These are phyloP conservation scores for Apiospora hydei DNA, from an alignment of 2,329 filamentous ascomycete genomes.

Conservation along the genomic window DNA sequence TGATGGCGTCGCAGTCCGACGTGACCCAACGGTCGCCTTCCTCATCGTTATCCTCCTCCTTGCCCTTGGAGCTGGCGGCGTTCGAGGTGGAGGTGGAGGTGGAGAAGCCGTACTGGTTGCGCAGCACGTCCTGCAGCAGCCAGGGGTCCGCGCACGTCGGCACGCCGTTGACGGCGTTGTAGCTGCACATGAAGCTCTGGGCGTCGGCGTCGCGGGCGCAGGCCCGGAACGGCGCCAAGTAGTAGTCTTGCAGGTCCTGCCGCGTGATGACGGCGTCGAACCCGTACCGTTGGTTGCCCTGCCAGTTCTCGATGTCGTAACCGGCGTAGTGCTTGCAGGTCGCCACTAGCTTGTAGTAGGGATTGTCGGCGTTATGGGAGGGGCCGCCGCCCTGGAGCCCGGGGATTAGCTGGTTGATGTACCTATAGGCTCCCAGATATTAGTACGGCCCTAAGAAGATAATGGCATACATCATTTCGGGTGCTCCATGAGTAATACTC, in stretches of 20 bases:
- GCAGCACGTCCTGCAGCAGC: slow-evolving; percentile 67
- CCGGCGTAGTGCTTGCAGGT: slow-evolving; percentile 68
- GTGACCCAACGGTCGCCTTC: slow-evolving; percentile 66
- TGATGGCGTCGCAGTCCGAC: slow-evolving; percentile 68
- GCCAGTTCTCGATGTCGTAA: slow-evolving; percentile 61
- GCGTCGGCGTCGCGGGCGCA: slow-evolving; percentile 66
- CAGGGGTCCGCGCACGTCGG: slow-evolving; percentile 70
- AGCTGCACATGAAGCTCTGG: slow-evolving; percentile 67
- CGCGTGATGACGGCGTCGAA: slow-evolving; percentile 34
- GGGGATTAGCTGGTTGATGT: slow-evolving; percentile 59
- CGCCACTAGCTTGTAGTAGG: slow-evolving; percentile 46
- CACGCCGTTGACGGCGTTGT: slow-evolving; percentile 71
- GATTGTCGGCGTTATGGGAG: slow-evolving; percentile 4
- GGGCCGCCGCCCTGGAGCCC: slow-evolving; percentile 54
- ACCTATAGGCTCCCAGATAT: slow-evolving; percentile 45
- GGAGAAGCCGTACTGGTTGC: slow-evolving; percentile 71
- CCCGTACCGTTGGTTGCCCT: slow-evolving; percentile 37
- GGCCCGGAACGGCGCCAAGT: slow-evolving; percentile 69
- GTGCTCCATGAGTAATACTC: too few species aligned
- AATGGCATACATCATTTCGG: too few species aligned
- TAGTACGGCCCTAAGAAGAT: too few species aligned
- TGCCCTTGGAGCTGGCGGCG: background rate
- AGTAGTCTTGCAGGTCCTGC: slow-evolving; percentile 73
- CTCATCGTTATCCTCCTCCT: background rate
- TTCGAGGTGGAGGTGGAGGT: slow-evolving; percentile 43